A percentile compares a stretch with the other conserved stretches of the same genome.
Evolutionary conservation across 768 basidiomycete species (phyloP).

Genomic region (Tephrocybe sp.): DNA sequence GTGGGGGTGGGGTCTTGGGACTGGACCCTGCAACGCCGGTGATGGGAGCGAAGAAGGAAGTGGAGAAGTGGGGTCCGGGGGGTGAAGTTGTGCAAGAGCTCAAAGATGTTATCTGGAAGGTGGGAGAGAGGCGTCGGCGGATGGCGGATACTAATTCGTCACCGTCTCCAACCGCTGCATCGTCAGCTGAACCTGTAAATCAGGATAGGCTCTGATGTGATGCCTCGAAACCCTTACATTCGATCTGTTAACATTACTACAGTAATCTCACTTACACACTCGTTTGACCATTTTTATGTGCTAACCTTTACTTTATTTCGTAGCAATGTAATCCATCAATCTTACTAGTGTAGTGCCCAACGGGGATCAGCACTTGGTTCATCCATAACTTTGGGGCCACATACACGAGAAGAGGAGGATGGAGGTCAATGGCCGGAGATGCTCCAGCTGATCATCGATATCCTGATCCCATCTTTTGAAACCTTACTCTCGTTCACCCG

Average conservation of each 20-base stretch:
- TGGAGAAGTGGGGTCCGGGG: slow-evolving; percentile 67
- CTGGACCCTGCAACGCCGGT: slow-evolving; percentile 17
- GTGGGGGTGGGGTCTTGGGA: slow-evolving; percentile 28
- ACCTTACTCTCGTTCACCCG: too few relatives aligned
- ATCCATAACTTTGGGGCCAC: too few relatives aligned
- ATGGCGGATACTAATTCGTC: slow-evolving; percentile 30
- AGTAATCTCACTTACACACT: slow-evolving; percentile 9
- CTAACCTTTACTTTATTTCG: slow-evolving; percentile 1
- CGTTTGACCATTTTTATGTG: slow-evolving; percentile 13
- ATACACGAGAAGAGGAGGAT: too few relatives aligned
- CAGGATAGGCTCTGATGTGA: neutral
- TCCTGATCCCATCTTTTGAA: too few relatives aligned
- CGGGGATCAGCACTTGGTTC: too few relatives aligned
- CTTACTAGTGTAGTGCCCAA: neutral
- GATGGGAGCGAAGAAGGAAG: slow-evolving; percentile 18
- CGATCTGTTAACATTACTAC: neutral
- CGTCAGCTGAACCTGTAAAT: neutral
- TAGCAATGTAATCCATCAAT: slow-evolving; percentile 11
- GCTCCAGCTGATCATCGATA: too few relatives aligned
- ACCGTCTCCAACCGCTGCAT: neutral
- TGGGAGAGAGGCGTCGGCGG: slow-evolving; percentile 65
- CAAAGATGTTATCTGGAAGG: slow-evolving; percentile 87
- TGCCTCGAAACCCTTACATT: neutral
- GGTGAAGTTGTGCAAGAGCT: slow-evolving; percentile 83
- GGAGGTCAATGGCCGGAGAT: too few relatives aligned